These are phyloP conservation scores for Tuber indicum DNA, from an alignment of 495 filamentous ascomycete species.

Conservation along the genomic window DNA sequence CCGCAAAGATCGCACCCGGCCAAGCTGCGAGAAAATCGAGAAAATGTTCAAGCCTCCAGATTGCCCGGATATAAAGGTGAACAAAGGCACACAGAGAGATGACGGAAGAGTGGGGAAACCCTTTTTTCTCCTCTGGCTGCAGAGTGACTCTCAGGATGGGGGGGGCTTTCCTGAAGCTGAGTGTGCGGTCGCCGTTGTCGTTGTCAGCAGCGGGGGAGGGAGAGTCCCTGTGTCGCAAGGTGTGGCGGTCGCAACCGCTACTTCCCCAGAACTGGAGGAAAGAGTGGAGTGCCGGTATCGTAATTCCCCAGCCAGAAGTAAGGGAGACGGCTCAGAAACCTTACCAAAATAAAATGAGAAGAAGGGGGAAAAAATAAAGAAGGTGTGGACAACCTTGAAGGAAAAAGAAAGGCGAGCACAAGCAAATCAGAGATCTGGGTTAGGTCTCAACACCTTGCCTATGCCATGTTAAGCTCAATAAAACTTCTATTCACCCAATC, in stretches of 20 bases:
- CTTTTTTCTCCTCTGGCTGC: conserved; percentile 9
- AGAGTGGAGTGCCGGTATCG: neutral
- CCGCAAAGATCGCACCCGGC: conserved; percentile 19
- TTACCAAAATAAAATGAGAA: neutral
- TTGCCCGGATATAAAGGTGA: conserved; percentile 22
- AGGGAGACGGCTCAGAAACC: neutral
- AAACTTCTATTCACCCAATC: neutral
- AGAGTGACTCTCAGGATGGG: neutral
- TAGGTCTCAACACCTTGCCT: neutral
- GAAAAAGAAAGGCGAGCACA: neutral
- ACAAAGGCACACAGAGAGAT: neutral
- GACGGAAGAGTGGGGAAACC: conserved; percentile 4
- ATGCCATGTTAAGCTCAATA: neutral
- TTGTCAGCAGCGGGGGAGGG: conserved; percentile 22
- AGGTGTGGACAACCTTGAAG: neutral
- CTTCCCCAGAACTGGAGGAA: neutral
- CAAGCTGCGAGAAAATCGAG: conserved; percentile 12
- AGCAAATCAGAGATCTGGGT: neutral
- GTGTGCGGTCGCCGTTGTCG: neutral
- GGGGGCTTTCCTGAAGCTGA: neutral
- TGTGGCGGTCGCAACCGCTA: conserved; percentile 30
- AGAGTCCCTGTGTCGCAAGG: conserved; percentile 13
- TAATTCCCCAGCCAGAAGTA: neutral
- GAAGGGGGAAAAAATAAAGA: neutral
- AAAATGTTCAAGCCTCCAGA: conserved; percentile 23